A percentile compares a stretch with the other conserved stretches of the same genome.
These are phyloP conservation scores for Aspergillus sparsus DNA, from an alignment of 495 filamentous ascomycete species.

Conservation along the genomic window DNA sequence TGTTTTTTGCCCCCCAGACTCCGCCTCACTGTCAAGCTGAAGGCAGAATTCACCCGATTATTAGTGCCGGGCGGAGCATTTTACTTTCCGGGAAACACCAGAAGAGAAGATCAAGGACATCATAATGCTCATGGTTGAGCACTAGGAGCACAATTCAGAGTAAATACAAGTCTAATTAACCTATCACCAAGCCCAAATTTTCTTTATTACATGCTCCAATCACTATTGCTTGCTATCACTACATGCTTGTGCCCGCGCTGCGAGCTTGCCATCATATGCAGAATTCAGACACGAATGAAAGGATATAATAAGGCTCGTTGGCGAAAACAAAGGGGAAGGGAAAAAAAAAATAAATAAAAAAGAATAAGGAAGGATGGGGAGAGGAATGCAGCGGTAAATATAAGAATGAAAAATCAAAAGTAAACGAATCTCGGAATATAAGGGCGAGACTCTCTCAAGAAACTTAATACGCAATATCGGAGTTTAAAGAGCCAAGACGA, in stretches of 20 bases:
- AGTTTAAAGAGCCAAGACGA: background rate
- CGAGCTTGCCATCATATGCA: conserved; percentile 17
- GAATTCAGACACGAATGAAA: conserved; percentile 1
- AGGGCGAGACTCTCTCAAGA: background rate
- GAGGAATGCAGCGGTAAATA: background rate
- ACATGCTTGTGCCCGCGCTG: conserved; percentile 20
- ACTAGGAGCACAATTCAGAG: no score
- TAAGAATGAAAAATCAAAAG: conserved; percentile 12
- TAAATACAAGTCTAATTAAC: background rate
- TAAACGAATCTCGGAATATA: background rate
- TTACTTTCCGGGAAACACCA: no score
- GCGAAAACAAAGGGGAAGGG: conserved; percentile 5
- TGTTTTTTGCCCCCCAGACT: no score
- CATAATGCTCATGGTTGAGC: no score
- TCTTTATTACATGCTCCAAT: conserved; percentile 17
- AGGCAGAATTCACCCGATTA: no score
- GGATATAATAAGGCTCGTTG: conserved; percentile 11
- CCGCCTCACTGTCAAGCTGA: no score
- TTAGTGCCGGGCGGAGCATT: no score
- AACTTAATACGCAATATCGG: background rate
- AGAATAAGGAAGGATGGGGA: background rate
- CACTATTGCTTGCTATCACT: conserved; percentile 18
- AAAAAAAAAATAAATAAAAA: conserved; percentile 14
- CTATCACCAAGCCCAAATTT: conserved; percentile 2
- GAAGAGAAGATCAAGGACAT: no score